phyloP scores from a whole-genome alignment of 2,329 filamentous ascomycete genomes.

The Microcyclospora pomicola region DNA sequence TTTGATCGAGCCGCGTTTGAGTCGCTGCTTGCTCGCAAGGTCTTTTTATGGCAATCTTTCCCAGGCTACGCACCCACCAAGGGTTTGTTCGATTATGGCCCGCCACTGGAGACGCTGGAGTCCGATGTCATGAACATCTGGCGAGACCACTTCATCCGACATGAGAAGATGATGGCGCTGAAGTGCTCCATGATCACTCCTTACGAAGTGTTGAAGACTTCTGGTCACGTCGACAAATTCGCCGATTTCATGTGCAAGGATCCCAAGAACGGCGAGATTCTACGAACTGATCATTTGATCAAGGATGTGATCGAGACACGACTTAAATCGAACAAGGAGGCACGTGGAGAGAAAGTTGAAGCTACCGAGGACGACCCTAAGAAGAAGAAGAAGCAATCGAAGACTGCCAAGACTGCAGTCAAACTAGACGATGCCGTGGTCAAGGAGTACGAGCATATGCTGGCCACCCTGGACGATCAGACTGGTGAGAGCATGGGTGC shows the following conservation, averaged over 20 bases:
- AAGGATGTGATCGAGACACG: slow-evolving; percentile 83
- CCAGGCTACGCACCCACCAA: slow-evolving; percentile 58
- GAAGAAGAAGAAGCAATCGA: slow-evolving; percentile 72
- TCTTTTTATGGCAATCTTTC: slow-evolving; percentile 92
- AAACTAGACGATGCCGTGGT: slow-evolving; percentile 79
- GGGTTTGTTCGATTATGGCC: slow-evolving; percentile 78
- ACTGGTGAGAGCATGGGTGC: slow-evolving; percentile 71
- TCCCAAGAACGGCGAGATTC: slow-evolving; percentile 90
- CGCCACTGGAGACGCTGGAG: slow-evolving; percentile 73
- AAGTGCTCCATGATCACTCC: slow-evolving; percentile 92
- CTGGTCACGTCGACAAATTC: slow-evolving; percentile 93
- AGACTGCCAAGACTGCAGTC: slow-evolving; percentile 42
- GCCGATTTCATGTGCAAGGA: slow-evolving; percentile 92
- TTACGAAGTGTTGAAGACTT: slow-evolving; percentile 81
- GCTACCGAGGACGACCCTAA: slow-evolving; percentile 66
- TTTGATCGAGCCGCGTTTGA: slow-evolving; percentile 75
- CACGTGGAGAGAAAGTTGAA: slow-evolving; percentile 64
- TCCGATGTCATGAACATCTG: slow-evolving; percentile 78
- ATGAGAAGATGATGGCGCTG: slow-evolving; percentile 91
- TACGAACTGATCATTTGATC: slow-evolving; percentile 90
- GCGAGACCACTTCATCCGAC: slow-evolving; percentile 85
- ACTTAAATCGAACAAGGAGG: slow-evolving; percentile 82
- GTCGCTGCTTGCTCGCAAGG: slow-evolving; percentile 68
- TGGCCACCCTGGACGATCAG: slow-evolving; percentile 94
- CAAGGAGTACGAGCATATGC: slow-evolving; percentile 77